Evolutionary conservation across 441 rosid genomes (phyloP), one percentile per base, ranked within the genome.

Genomic region (Euphorbia schlechtendalii): DNA sequence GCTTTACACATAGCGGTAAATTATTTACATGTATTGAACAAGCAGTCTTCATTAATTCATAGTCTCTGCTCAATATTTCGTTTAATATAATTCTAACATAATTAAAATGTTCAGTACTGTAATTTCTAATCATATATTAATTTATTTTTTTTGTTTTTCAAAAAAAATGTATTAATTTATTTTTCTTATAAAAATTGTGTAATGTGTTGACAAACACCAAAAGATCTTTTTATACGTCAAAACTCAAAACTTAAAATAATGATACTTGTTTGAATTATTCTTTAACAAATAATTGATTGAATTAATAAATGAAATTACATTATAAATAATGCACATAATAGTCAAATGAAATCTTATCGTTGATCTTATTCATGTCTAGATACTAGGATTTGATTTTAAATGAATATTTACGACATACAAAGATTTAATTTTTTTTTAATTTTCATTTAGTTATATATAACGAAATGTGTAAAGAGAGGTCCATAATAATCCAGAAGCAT

Each of bases 281-380:
- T 18, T 18, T 51, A 7, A 51, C 20, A 20, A 51, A 51, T 51
- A 20, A 9, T 51, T 51, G 55, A 21, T 25, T 51, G 55, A 51
- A 51, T 51, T 46, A 17, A 46, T 46, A 18, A 51, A 48, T 48
- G 5, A 48, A 48, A 18, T 48, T 48, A 48, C 20, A 20, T 1
- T 51, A 51, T 20, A 51, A 51, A 51, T 51, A 51, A 51, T 51
- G 18, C 24, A 18, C 25, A 20, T 51, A 51, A 13, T 46, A 46
- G 51, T 46, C 51, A 46, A 46, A 46, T 46, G 51, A 46, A 46
- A 46, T 46, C 71, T 51, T 18, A 13, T 59, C 1, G 22, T 40
- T 34, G 25, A 38, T 8, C 41, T 59, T 20, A 54, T 11, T 56
- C 24, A 21, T 63, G 10, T 28, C 32, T 43, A 43, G 48, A 14